Conservation (phyloP, 2,329 filamentous ascomycete genomes). For the Colletotrichum godetiae region DNA sequence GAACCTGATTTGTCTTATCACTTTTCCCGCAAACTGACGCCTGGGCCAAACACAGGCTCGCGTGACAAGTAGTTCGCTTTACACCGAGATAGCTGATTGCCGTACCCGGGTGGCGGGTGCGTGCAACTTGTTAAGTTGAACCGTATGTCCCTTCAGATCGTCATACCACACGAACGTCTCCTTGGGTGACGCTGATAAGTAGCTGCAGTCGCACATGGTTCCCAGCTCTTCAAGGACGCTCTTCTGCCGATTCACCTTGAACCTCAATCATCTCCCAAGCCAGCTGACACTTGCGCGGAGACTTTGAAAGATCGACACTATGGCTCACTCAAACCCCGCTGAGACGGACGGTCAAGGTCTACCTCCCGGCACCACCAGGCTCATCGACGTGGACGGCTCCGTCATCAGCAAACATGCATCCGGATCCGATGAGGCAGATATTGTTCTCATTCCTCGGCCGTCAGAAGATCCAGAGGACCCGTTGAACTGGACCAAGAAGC, state of each 20-base stretch:
- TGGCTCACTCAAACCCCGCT: neutral
- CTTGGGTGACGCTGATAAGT: neutral
- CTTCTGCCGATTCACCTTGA: neutral
- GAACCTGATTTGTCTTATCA: neutral
- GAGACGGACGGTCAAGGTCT: neutral
- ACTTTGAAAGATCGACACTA: neutral
- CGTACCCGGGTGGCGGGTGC: neutral
- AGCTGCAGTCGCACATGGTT: neutral
- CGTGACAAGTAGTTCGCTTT: neutral
- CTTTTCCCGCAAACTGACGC: neutral
- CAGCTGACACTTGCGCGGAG: neutral
- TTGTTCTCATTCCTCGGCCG: constrained; percentile 40
- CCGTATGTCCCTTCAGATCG: neutral
- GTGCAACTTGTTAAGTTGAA: neutral
- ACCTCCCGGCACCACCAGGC: constrained; percentile 19
- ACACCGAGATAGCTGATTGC: neutral
- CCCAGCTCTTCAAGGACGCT: no score
- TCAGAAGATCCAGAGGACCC: constrained; percentile 42
- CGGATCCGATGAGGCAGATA: constrained; percentile 29
- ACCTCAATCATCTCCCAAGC: neutral
- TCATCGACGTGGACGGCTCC: constrained; percentile 24
- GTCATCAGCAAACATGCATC: constrained; percentile 14
- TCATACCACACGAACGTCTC: neutral
- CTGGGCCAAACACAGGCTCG: neutral
- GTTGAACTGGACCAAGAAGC: constrained; percentile 40